Percentiles rank a stretch among this genome's conserved stretches.
phyloP scores from a whole-genome alignment of 75 land plant genomes.

The Adiantum capillusveneris region DNA sequence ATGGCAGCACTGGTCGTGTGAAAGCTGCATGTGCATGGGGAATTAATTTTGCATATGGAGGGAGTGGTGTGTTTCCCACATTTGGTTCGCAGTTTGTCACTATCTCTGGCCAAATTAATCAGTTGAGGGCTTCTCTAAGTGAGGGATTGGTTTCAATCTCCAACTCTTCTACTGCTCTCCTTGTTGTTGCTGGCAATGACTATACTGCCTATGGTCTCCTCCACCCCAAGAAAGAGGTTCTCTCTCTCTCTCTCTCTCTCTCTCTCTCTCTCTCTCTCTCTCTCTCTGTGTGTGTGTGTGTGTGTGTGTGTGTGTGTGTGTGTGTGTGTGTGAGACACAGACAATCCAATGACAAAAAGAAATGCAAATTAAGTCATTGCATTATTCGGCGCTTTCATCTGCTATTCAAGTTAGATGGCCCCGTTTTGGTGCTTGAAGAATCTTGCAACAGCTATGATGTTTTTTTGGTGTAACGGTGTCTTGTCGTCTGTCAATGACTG shows the following conservation, averaged over 20 bases:
- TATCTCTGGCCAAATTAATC: constrained; percentile 33
- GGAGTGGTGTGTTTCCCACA: constrained; percentile 49
- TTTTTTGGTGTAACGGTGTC: no score
- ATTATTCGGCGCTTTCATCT: no score
- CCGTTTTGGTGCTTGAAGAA: no score
- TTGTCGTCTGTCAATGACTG: no score
- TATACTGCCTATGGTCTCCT: constrained; percentile 11
- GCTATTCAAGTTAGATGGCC: no score
- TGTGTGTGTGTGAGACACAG: no score
- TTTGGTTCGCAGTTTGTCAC: constrained; percentile 17
- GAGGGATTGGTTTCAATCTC: neutral
- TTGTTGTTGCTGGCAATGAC: constrained; percentile 44
- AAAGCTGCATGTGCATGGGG: constrained; percentile 8
- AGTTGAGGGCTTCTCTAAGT: constrained; percentile 18
- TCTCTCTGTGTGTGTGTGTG: no score
- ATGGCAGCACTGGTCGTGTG: neutral
- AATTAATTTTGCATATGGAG: constrained; percentile 55
- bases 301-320: no score
- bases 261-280: no score
- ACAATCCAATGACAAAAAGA: no score
- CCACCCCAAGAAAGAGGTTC: constrained; percentile 2
- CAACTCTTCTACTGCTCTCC: constrained; percentile 30
- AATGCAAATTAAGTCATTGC: no score
- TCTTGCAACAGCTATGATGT: no score
- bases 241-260: neutral